Evolutionary conservation across 164 flowering plant species (phyloP), one percentile per base, ranked within the genome.

Genomic region (Chloranthus sessilifolius): DNA sequence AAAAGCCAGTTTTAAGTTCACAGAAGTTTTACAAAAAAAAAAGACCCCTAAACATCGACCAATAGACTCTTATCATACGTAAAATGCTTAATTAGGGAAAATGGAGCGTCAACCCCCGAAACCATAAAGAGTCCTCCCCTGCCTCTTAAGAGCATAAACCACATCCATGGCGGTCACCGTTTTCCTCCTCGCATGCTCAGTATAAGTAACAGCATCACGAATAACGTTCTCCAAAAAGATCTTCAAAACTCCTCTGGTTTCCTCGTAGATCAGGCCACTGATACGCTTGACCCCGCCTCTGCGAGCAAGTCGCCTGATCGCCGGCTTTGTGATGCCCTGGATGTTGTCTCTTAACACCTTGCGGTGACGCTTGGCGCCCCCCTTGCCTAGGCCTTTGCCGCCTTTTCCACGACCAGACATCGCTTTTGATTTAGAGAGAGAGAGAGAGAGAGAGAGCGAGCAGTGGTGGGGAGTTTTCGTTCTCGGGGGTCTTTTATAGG

Each of bases 331-430:
- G 43, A 63, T 63, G 11, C 67, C 67, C 52, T 63, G 67, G 29
- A 63, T 63, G 57, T 63, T 63, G 17, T 63, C 67, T 8, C 67
- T 26, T 37, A 63, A 33, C 23, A 63, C 67, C 58, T 63, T 63
- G 15, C 67, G 29, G 40, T 63, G 67, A 49, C 68, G 52, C 63
- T 64, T 64, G 3, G 68, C 68, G 2, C 68, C 68, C 3, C 68
- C 63, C 59, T 64, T 64, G 24, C 68, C 68, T n/a, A 64, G 52
- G 7, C 68, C 68, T 51, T 64, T 64, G 7, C 68, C 68, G n/a
- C 68, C 68, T 36, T 64, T 64, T 7, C 68, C 68, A 22, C 68
- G 47, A 1, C 63, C 68, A 0, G 68, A 64, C 68, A 64, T 64
- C 29, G 8, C 31, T 2, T 21, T 22, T 45, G 15, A 12, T 27